A percentile compares a stretch with the other conserved stretches of the same genome.
Conservation (phyloP, 225 moss, liverwort and hornwort species). For the Antitrichia curtipendula region DNA sequence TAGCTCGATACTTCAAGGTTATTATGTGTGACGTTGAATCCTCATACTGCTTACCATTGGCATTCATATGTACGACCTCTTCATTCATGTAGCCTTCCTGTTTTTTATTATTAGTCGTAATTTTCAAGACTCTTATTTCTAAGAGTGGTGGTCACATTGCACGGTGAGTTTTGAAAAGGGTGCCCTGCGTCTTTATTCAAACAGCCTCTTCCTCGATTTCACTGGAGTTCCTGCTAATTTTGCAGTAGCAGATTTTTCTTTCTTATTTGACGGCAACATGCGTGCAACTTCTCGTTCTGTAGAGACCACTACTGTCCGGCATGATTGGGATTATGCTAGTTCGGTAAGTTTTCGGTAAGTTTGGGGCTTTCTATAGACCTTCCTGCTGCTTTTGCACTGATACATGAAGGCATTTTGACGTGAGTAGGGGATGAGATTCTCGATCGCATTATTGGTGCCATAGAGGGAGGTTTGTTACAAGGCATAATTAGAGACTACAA, state of each 20-base stretch:
- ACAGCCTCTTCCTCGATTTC: conserved; percentile 60
- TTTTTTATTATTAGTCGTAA: not conserved
- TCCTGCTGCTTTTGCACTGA: conserved; percentile 55
- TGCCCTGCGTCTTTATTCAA: conserved; percentile 46
- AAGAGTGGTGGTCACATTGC: conserved; percentile 1
- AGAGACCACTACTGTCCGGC: conserved; percentile 12
- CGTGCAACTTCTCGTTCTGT: conserved; percentile 17
- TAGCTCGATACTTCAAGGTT: not conserved
- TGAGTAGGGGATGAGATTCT: conserved; percentile 68
- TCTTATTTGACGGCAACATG: conserved; percentile 37
- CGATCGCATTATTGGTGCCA: conserved; percentile 62
- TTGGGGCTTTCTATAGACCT: conserved; percentile 40
- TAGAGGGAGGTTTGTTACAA: conserved; percentile 64
- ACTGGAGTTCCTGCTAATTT: conserved; percentile 54
- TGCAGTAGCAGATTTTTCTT: conserved; percentile 39
- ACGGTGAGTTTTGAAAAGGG: conserved; percentile 62
- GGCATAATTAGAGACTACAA: conserved; percentile 80
- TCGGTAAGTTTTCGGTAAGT: no score
- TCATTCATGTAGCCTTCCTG: not conserved
- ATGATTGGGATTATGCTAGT: conserved; percentile 47
- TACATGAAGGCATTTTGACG: conserved; percentile 51
- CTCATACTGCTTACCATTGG: not conserved
- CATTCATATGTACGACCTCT: not conserved
- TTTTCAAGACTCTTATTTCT: not conserved
- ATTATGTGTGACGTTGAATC: not conserved